Conservation (phyloP, 805 yeast species). For the Schwanniomyces polymorphus region DNA sequence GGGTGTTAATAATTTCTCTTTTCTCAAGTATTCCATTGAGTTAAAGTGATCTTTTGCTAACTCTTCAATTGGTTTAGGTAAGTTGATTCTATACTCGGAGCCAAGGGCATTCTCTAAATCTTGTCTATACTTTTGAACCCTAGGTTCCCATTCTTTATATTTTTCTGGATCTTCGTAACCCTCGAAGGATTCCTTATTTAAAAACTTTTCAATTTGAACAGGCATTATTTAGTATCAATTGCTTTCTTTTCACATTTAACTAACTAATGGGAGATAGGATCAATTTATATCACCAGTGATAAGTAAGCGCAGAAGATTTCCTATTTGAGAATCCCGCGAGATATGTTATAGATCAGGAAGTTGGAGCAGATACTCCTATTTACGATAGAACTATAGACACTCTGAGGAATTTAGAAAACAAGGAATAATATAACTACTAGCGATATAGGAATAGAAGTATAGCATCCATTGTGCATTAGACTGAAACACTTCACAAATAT, state of each 20-base stretch:
- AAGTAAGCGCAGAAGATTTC: background rate
- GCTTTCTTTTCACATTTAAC: background rate
- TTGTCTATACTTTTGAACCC: constrained; percentile 38
- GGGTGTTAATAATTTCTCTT: constrained; percentile 31
- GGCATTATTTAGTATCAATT: constrained; percentile 4
- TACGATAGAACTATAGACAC: background rate
- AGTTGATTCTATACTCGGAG: constrained; percentile 27
- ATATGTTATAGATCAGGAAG: background rate
- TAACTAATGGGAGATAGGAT: background rate
- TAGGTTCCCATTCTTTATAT: constrained; percentile 45
- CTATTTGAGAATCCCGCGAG: background rate
- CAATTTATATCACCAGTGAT: background rate
- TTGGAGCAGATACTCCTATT: background rate
- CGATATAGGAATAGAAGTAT: no score
- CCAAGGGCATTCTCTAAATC: constrained; percentile 28
- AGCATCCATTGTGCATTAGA: no score
- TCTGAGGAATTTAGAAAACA: background rate
- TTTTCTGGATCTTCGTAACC: constrained; percentile 42
- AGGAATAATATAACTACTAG: no score
- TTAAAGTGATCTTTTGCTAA: constrained; percentile 34
- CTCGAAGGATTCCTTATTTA: constrained; percentile 29
- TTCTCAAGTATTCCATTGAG: constrained; percentile 34
- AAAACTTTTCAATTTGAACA: constrained; percentile 20
- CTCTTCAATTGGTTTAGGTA: constrained; percentile 32
- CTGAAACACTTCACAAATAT: no score